Evolutionary conservation across 805 yeast genomes (phyloP), one percentile per base, ranked within the genome.

Genomic region (Cyberlindnera maclurae): DNA sequence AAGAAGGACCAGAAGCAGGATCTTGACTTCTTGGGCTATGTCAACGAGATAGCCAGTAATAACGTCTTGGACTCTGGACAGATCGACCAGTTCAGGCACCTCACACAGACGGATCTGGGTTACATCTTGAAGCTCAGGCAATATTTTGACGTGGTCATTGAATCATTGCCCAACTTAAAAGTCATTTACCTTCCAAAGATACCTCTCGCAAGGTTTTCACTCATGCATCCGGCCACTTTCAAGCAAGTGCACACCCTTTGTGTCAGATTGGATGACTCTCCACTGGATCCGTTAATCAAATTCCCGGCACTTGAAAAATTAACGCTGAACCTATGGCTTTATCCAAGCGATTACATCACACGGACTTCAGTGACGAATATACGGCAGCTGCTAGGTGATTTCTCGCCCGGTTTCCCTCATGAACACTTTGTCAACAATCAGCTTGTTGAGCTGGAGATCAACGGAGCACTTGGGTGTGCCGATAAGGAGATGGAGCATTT

Each of bases 21-120:
- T 7, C 37, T 42, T 1, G 41, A 37, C 1, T 40, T 37, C 15
- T 24, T 45, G 16, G 9, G 33, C 6, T 50, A 43, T 24, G 36
- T 54, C n/a, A 53, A 54, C 22, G 47, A 48, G 8, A 37, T 54
- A 3, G 26, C 38, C 2, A 44, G 53, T 20, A 51, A 38, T 29
- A 49, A 46, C 28, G 43, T 40, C 26, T 30, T 54, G 29, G 58
- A 54, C 28, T 41, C 50, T 15, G 55, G 54, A 0, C 41, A 45
- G 15, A 17, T 49, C 5, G 58, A 53, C 37, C 31, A 31, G 3
- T 48, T 36, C 29, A 41, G 45, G 28, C 36, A 39, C 26, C n/a
- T 45, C 6, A 40, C 46, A 7, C 12, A 37, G 5, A 26, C 26
- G 1, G 54, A 49, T 29, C 29, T 50, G 12, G 36, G 38, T 9